Base-by-base conservation (phyloP, 345 rosid species). In the Populus ilicifolia region DNA sequence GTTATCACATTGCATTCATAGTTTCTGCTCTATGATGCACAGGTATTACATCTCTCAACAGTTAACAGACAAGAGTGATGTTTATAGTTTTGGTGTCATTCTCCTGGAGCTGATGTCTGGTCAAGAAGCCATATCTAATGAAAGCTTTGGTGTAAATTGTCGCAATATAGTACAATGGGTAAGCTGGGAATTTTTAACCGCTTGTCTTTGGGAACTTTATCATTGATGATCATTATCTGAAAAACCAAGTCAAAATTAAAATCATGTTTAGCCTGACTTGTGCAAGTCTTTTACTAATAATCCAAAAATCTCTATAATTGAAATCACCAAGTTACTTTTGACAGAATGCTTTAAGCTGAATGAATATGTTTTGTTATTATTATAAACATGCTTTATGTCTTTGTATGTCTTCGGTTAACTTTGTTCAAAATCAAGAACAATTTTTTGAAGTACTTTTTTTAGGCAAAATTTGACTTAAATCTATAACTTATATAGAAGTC, bases 141-240 rank as follows among this genome's bases (percentile, higher is more conserved):
- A 91, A 79, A 96, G 76, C 88, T 96, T 96, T 0, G 98, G 98
- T 21, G 89, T 74, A 23, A 91, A 94, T 81, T 96, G 99, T 82
- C 89, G 98, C n/a, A 91, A 94, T 82, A 96, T 96, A 39, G 99
- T 91, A 74, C 98, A 96, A 83, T 96, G 99, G 99, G 99, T 94
- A 80, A 86, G 93, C 68, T 54, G 2, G 61, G 61, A 21, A 54
- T 54, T 54, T 54, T 54, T n/a, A 20, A 54, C 61, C 61, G 8
- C 11, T 0, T 54, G 62, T 21, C 23, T 21, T 2, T 0, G 59
- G 62, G 25, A 21, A 54, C 48, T 38, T 33, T 11, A 25, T 68
- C 7, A 68, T 38, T 67, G 46, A 36, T 33, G 41, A 36, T 20
- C 61, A 54, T 20, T 36, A 33, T 67, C 8, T 8, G 46, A 67